Percentiles rank a stretch among this genome's conserved stretches.
Conservation (phyloP, 495 filamentous ascomycete genomes). For the Tuber aestivum region DNA sequence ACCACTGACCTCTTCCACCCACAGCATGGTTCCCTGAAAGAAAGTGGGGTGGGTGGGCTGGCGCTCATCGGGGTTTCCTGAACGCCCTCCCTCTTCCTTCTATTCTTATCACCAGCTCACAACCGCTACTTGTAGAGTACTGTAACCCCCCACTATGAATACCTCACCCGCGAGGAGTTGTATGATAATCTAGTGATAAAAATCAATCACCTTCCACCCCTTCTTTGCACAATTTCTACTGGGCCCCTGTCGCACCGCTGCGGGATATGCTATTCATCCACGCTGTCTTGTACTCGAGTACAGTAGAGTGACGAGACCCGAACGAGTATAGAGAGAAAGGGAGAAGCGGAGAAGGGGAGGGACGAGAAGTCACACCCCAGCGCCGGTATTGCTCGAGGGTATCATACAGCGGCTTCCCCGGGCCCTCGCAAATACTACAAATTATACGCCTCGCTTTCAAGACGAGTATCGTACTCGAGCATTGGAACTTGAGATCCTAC, state of each 20-base stretch:
- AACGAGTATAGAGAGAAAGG: background rate
- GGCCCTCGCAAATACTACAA: background rate
- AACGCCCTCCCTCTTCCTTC: background rate
- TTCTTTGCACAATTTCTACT: background rate
- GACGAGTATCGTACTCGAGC: background rate
- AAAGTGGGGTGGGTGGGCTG: background rate
- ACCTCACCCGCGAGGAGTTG: background rate
- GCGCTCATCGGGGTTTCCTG: background rate
- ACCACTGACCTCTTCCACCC: background rate
- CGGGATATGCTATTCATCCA: background rate
- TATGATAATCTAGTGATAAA: background rate
- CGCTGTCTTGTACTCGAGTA: background rate
- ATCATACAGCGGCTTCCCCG: background rate
- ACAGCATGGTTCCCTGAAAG: background rate
- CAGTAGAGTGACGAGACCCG: no score
- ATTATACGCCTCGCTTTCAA: background rate
- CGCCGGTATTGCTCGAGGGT: background rate
- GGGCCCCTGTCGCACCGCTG: background rate
- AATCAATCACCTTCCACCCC: background rate
- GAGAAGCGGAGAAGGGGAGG: background rate
- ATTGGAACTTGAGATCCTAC: background rate
- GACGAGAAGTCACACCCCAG: background rate
- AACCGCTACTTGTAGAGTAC: background rate
- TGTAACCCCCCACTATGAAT: background rate
- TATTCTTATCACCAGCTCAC: constrained; percentile 1